Evolutionary conservation across 2,329 filamentous ascomycete genomes (phyloP).

Genomic region (Sarocladium oryzae): DNA sequence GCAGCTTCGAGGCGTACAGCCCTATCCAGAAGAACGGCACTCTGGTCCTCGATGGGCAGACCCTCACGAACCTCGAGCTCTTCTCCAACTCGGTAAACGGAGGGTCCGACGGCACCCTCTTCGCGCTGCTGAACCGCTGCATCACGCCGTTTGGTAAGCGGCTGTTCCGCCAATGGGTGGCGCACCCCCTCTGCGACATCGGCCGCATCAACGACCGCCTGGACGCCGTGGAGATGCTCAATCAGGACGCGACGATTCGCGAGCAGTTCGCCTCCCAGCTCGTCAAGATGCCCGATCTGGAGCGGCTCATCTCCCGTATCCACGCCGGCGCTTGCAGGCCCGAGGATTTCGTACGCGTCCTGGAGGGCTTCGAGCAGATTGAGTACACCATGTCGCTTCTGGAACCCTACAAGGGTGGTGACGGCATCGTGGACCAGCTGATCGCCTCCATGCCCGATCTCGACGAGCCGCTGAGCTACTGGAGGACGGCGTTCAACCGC

Average conservation of each 20-base stretch:
- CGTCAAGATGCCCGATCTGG: conserved; percentile 86
- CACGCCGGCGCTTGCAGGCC: conserved; percentile 87
- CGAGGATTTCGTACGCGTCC: conserved; percentile 85
- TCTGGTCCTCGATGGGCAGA: conserved; percentile 89
- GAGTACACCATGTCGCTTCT: conserved; percentile 87
- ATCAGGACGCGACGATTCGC: conserved; percentile 71
- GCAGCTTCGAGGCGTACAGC: conserved; percentile 86
- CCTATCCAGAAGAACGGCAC: conserved; percentile 88
- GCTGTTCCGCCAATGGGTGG: conserved; percentile 94
- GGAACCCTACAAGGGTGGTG: conserved; percentile 64
- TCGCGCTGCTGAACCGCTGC: conserved; percentile 84
- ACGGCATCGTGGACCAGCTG: conserved; percentile 78
- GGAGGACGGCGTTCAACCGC: conserved; percentile 89
- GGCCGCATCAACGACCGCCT: conserved; percentile 85
- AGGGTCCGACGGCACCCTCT: conserved; percentile 77
- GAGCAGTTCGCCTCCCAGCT: conserved; percentile 86
- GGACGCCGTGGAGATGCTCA: conserved; percentile 89
- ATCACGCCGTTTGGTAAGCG: conserved; percentile 96
- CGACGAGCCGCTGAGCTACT: conserved; percentile 65
- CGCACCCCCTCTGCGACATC: conserved; percentile 84
- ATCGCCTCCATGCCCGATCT: conserved; percentile 83
- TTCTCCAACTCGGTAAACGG: conserved; percentile 92
- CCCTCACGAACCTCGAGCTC: conserved; percentile 94
- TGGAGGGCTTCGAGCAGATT: conserved; percentile 97
- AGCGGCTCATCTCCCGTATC: conserved; percentile 87